Evolutionary conservation across 176 grass and related monocot genomes (phyloP), one percentile per base, ranked within the genome.

Genomic region (Triticum monococcum): DNA sequence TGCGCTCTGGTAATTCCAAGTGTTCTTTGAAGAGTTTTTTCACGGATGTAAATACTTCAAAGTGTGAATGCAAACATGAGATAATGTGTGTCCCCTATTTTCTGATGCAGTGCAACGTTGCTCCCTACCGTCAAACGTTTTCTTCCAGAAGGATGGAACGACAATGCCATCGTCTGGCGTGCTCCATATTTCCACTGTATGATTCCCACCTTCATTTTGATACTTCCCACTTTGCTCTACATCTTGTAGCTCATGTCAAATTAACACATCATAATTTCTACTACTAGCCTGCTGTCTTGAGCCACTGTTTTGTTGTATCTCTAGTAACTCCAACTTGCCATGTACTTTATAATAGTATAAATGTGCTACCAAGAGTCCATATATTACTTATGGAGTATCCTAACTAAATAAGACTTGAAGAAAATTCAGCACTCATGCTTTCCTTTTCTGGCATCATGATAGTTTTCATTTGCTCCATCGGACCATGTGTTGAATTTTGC

Each of bases 61-160:
- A 78, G 17, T 38, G 8, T 76, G 50, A 59, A 22, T 81, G 14
- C 63, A 12, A 76, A 69, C 31, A 56, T 62, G 75, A 66, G 12
- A 33, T 16, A 50, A 40, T 26, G 45, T 82, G 14, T 32, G 12
- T 60, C 2, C 11, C 60, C 30, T 82, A 48, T 41, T 24, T 75
- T 57, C 8, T 43, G 50, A 52, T 85, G 40, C 84, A 99, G 97
- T 76, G 97, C 97, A 25, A 99, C 97, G 8, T 77, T 99, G 81
- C 80, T 96, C 62, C 97, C 97, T 82, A 92, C 88, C 17, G 65
- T 99, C 40, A 91, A 94, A 67, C 90, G 83, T 60, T 99, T 96
- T 86, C 92, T 99, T 86, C 90, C 94, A 78, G 92, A 88, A 71
- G 88, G 87, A 52, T 96, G 97, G 97, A 96, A 94, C 36, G 90